A percentile compares a stretch with the other conserved stretches of the same genome.
phyloP scores from a whole-genome alignment of 2,329 filamentous ascomycete genomes.

The Nothophaeocryptopus gaeumannii region DNA sequence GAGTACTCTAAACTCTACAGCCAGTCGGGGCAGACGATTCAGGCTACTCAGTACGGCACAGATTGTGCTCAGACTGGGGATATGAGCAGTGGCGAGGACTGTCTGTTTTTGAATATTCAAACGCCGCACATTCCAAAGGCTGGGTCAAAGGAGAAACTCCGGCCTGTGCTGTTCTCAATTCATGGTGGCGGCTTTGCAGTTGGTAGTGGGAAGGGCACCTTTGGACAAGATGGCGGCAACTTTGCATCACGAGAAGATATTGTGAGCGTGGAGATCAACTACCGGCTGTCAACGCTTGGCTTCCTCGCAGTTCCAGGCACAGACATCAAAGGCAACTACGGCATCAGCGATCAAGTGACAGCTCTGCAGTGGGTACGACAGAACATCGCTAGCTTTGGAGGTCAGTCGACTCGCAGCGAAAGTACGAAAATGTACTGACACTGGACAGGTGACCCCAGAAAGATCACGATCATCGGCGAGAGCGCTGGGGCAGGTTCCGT shows the following conservation, averaged over 20 bases:
- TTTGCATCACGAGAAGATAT: constrained; percentile 59
- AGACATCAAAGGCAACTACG: constrained; percentile 54
- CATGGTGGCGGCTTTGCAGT: constrained; percentile 57
- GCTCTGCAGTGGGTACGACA: constrained; percentile 49
- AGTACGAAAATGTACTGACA: not conserved
- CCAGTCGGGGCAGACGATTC: constrained; percentile 44
- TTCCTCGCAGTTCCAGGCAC: constrained; percentile 59
- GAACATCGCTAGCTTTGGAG: constrained; percentile 49
- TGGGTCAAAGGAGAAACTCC: constrained; percentile 40
- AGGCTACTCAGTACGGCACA: constrained; percentile 46
- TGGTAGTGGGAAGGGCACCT: constrained; percentile 41
- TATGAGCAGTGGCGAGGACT: constrained; percentile 41
- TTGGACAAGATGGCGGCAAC: constrained; percentile 49
- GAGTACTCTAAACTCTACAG: constrained; percentile 49
- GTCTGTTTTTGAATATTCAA: constrained; percentile 51
- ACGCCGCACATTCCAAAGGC: constrained; percentile 45
- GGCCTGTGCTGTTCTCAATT: constrained; percentile 52
- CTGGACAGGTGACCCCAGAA: constrained; percentile 30
- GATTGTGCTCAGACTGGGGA: constrained; percentile 42
- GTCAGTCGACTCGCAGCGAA: constrained; percentile 17
- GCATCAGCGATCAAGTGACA: constrained; percentile 52
- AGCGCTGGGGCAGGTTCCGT: constrained; percentile 57
- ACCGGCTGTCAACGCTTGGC: constrained; percentile 57
- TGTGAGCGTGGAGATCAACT: constrained; percentile 60
- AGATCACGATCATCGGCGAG: constrained; percentile 48